These are phyloP conservation scores for Carpinus fangiana DNA, from an alignment of 306 rosid genomes.

Conservation along the genomic window DNA sequence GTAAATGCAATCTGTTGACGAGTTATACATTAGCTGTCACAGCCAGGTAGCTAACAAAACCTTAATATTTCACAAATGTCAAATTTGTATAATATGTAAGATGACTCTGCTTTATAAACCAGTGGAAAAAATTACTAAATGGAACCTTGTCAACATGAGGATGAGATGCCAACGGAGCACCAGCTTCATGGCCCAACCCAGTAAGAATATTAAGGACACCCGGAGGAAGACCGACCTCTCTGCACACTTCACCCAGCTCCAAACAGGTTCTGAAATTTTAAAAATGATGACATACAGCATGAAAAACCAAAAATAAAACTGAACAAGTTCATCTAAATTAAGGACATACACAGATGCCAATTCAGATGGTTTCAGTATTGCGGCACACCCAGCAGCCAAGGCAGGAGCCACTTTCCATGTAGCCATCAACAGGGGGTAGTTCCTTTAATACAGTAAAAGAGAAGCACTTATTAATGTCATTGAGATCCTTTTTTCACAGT, in stretches of 20 bases:
- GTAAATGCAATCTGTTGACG: slow-evolving; percentile 87
- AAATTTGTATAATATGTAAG: not conserved
- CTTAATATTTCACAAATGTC: slow-evolving; percentile 2
- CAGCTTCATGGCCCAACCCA: slow-evolving; percentile 93
- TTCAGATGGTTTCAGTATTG: slow-evolving; percentile 96
- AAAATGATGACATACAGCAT: slow-evolving; percentile 16
- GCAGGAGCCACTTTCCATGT: slow-evolving; percentile 99
- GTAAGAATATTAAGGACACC: slow-evolving; percentile 84
- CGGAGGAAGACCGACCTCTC: slow-evolving; percentile 80
- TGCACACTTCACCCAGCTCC: slow-evolving; percentile 79
- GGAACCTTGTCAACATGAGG: slow-evolving; percentile 91
- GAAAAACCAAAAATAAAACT: slow-evolving; percentile 13
- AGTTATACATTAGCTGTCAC: slow-evolving; percentile 12
- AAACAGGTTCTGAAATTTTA: slow-evolving; percentile 68
- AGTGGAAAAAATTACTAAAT: slow-evolving; percentile 1
- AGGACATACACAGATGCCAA: slow-evolving; percentile 81
- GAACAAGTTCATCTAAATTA: slow-evolving; percentile 24
- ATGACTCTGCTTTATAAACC: slow-evolving; percentile 2
- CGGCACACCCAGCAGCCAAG: slow-evolving; percentile 97
- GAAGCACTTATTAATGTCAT: slow-evolving; percentile 8
- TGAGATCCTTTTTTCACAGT: not conserved
- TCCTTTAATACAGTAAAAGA: slow-evolving; percentile 51
- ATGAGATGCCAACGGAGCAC: slow-evolving; percentile 93
- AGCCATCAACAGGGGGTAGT: slow-evolving; percentile 90
- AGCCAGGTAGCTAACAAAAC: slow-evolving; percentile 19